These are phyloP conservation scores for Boletus rubescentipes DNA, from an alignment of 768 basidiomycete genomes.

Conservation along the genomic window DNA sequence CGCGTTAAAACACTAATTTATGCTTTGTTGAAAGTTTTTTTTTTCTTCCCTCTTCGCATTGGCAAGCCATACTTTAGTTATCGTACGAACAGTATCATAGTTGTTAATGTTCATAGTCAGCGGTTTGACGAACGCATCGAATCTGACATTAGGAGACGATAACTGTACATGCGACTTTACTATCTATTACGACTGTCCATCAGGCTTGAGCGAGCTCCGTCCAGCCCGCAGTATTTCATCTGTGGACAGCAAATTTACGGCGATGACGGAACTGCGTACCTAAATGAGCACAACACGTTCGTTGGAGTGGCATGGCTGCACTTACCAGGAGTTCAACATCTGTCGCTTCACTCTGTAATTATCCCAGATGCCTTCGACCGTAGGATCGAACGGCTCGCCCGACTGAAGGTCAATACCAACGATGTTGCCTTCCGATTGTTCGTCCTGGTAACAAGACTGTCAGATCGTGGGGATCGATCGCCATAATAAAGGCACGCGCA, in stretches of 20 bases:
- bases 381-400: constrained; percentile 96
- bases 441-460: constrained; percentile 62
- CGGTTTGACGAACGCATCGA: constrained; percentile 12
- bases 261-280: constrained; percentile 77
- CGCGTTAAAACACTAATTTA: constrained; percentile 28
- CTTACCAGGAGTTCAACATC: constrained; percentile 95
- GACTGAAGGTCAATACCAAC: constrained; percentile 92
- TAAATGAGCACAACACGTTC: constrained; percentile 27
- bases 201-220: constrained; percentile 82
- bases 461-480: constrained; percentile 14
- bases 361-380: constrained; percentile 96
- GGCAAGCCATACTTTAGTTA: constrained; percentile 18
- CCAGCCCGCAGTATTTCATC: constrained; percentile 94
- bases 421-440: constrained; percentile 88
- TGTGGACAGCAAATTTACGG: constrained; percentile 90
- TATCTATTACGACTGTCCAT: constrained; percentile 54
- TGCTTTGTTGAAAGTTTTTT: constrained; percentile 15
- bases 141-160: constrained; percentile 23
- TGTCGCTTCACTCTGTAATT: constrained; percentile 99
- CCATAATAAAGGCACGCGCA: constrained; percentile 30
- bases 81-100: constrained; percentile 28
- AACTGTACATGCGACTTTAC: constrained; percentile 14
- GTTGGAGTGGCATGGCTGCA: constrained; percentile 15
- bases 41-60: background rate
- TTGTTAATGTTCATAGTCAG: constrained; percentile 31